Evolutionary conservation across 208 protist genomes (phyloP), one percentile per base, ranked within the genome.

Genomic region (Crithidia bombi): DNA sequence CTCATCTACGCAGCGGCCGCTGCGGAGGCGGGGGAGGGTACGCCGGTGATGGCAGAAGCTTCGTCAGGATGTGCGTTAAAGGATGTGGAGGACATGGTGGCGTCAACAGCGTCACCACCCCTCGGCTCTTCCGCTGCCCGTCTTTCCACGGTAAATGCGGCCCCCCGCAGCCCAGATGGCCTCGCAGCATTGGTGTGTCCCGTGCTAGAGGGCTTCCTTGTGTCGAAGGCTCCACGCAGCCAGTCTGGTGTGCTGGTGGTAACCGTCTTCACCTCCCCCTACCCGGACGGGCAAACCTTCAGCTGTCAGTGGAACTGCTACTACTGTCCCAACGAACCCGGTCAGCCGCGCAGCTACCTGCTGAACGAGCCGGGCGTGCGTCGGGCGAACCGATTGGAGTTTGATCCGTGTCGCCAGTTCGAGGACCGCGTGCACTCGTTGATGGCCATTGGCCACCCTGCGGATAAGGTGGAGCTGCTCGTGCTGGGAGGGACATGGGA

Each of bases 401-500:
- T 96, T 41, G 91, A 96, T 61, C 54, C 90, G 7, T 83, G 83
- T 43, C 64, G 82, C 10, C 91, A 97, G 77, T 95, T 97, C 63
- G 77, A 83, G 46, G 90, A 94, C 49, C 87, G 91, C 35, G 88
- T 94, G 36, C 75, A 54, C 28, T 91, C 86, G 5, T 87, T 97
- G 32, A 69, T 87, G 25, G 83, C 78, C 0, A 97, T 95, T 74
- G 93, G 95, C 14, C 93, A 98, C 64, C 90, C 90, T 1, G 84
- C 82, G 9, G 92, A 96, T 56, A 98, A 99, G 82, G 97, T 99
- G 14, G 98, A 99, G 82, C 98, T 99, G 46, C 97, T 99, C 32
- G 88, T 99, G 61, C 99, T 99, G 87, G 99, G 99, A 28, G 99
- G 99, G 35, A 99, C 99, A 21, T 99, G 99, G 87, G 98, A 99